Evolutionary conservation across 148 eudicot species (phyloP), one percentile per base, ranked within the genome.

Genomic region (Silene uniflora): DNA sequence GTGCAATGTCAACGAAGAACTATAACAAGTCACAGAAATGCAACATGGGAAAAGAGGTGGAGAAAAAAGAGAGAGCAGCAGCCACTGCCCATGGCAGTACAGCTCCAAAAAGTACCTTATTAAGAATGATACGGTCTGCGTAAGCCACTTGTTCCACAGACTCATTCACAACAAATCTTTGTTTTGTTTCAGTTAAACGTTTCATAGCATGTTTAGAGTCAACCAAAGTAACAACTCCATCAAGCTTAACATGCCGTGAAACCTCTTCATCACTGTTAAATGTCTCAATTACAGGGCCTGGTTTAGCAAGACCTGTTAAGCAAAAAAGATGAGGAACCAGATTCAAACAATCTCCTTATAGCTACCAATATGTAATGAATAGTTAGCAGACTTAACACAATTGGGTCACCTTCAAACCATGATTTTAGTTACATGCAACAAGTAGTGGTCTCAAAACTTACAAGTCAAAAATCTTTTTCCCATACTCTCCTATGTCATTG

Each of bases 141-240:
- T 91, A 94, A 80, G 98, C 98, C 82, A 94, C 91, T 86, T 94
- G 98, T 82, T 94, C 98, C 75, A 91, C 87, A 3, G 97, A 96
- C 83, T 94, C 98, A 73, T 94, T 93, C 78, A 91, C 95, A 73
- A 88, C 93, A 87, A 93, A 94, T 79, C 98, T 90, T 75, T 95
- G 89, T 84, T 94, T 94, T 56, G 85, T 91, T 85, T 90, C 96
- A 84, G 89, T 80, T 66, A 94, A 77, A 81, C 89, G 98, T 75
- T 86, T 89, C 83, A 84, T 82, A 71, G 89, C 91, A 86, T 93
- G 94, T 84, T 85, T 89, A 23, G 91, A 87, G 83, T 94, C 98
- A 55, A 94, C 97, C 87, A 94, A 73, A 61, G 98, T 94, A 76
- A 94, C 97, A 81, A 91, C 97, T 29, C 98, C 98, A 80, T 94